Evolutionary conservation across 495 filamentous ascomycete species (phyloP).

Genomic region (Astrothelium macrocarpum): DNA sequence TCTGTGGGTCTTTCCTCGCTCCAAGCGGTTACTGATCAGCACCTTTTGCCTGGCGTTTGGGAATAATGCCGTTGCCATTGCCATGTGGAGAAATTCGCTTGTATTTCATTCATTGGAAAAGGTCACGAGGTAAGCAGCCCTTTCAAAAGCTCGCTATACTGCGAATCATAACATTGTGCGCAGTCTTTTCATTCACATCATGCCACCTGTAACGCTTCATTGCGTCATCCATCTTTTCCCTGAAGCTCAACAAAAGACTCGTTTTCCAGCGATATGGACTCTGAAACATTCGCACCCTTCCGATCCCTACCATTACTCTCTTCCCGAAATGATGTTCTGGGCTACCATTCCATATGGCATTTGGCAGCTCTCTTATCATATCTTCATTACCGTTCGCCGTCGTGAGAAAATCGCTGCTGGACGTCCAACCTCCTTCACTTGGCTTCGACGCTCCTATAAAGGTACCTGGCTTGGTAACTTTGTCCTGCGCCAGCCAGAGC

Average conservation of each 20-base stretch:
- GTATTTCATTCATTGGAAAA: constrained; percentile 98
- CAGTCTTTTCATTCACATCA: constrained; percentile 95
- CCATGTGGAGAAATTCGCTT: constrained; percentile 98
- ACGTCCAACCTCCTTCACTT: constrained; percentile 92
- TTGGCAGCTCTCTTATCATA: constrained; percentile 89
- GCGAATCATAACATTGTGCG: not conserved
- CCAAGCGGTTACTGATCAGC: constrained; percentile 85
- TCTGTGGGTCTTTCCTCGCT: constrained; percentile 84
- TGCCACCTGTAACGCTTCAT: constrained; percentile 89
- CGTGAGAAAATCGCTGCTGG: constrained; percentile 92
- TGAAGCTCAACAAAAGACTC: constrained; percentile 48
- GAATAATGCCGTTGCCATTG: constrained; percentile 95
- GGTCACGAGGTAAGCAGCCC: constrained; percentile 56
- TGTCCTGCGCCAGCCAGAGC: constrained; percentile 65
- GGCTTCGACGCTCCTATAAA: constrained; percentile 83
- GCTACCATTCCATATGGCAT: constrained; percentile 82
- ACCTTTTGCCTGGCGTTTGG: constrained; percentile 88
- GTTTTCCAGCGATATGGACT: constrained; percentile 80
- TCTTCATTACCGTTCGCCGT: constrained; percentile 85
- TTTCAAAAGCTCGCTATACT: constrained; percentile 2
- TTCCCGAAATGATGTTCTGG: constrained; percentile 83
- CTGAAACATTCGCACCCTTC: constrained; percentile 65
- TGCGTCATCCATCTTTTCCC: constrained; percentile 78
- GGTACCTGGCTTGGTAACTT: constrained; percentile 79
- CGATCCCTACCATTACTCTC: constrained; percentile 66